phyloP scores from a whole-genome alignment of 345 rosid genomes.

The Tarenaya hassleriana region DNA sequence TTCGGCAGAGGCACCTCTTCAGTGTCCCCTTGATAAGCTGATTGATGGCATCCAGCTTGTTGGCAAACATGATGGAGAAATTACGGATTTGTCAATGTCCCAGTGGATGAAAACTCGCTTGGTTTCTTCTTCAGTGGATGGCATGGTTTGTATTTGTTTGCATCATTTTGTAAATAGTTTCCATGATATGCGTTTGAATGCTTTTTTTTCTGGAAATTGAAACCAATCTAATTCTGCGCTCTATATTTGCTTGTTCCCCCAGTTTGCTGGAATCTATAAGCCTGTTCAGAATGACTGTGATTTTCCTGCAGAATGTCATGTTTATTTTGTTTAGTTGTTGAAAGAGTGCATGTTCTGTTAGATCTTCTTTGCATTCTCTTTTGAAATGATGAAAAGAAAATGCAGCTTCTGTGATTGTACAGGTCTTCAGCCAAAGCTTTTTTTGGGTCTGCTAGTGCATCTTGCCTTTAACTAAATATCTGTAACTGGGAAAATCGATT shows the following conservation, averaged over 20 bases:
- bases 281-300: no score
- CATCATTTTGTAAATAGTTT: no score
- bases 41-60: slow-evolving; percentile 73
- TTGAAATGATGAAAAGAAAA: background rate
- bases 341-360: background rate
- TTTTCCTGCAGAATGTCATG: no score
- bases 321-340: no score
- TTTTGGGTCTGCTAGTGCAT: slow-evolving; percentile 10
- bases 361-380: background rate
- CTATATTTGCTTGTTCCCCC: no score
- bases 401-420: background rate
- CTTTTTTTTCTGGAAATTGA: no score
- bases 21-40: slow-evolving; percentile 55
- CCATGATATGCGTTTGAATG: no score
- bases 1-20: slow-evolving; percentile 70
- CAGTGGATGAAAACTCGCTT: slow-evolving; percentile 80
- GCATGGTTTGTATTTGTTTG: slow-evolving; percentile 62
- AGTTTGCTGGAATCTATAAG: no score
- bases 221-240: no score
- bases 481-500: no score
- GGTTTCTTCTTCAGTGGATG: slow-evolving; percentile 85
- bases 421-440: slow-evolving; percentile 1
- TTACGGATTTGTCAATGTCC: slow-evolving; percentile 91
- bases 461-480: background rate
- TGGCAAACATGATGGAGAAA: slow-evolving; percentile 86